Evolutionary conservation across 73 alveolate species (phyloP).

Genomic region (Tetrahymena borealis): DNA sequence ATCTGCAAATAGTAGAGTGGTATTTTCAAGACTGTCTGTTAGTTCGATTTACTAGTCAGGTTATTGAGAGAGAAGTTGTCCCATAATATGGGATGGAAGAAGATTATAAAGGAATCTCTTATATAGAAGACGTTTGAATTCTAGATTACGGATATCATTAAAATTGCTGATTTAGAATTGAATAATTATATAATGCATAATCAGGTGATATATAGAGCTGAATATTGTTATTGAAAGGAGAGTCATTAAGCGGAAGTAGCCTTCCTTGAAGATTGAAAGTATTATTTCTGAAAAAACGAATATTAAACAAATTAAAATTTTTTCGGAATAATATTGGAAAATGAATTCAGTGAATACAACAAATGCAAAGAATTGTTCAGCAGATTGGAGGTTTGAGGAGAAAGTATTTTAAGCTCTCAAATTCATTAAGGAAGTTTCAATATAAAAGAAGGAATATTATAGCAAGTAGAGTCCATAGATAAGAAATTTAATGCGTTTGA

Average conservation of each 20-base stretch:
- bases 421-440: not conserved
- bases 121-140: not conserved
- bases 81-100: not conserved
- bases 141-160: not conserved
- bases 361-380: not conserved
- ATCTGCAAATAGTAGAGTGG: constrained; percentile 35
- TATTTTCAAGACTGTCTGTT: constrained; percentile 20
- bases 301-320: not conserved
- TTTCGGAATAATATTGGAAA: not conserved
- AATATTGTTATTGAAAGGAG: not conserved
- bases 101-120: not conserved
- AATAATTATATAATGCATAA: not conserved
- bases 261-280: not conserved
- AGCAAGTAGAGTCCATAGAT: not conserved
- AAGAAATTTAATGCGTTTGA: not conserved
- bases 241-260: not conserved
- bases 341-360: not conserved
- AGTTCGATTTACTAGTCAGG: not conserved
- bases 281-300: not conserved
- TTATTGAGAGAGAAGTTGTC: not conserved
- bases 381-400: not conserved
- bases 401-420: not conserved
- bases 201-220: not conserved
- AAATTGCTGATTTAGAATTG: not conserved
- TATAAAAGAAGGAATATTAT: not conserved